Percentiles rank a stretch among this genome's conserved stretches.
phyloP scores from a whole-genome alignment of 495 filamentous ascomycete genomes.

The Neurospora sp. region DNA sequence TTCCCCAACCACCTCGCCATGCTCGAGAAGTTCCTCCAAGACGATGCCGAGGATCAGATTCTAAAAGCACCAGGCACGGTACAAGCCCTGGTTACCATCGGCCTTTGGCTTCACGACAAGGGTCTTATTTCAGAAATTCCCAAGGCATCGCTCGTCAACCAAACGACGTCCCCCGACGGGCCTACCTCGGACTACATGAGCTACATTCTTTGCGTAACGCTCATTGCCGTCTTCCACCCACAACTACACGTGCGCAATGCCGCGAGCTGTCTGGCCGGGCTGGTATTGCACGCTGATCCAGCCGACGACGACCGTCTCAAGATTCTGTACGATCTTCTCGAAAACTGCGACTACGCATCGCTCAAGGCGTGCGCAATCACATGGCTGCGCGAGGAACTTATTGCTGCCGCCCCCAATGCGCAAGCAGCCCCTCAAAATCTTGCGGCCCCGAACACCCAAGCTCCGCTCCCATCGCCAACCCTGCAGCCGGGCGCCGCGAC shows the following conservation, averaged over 20 bases:
- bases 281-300: slow-evolving; percentile 67
- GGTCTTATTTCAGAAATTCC: slow-evolving; percentile 16
- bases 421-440: slow-evolving; percentile 2
- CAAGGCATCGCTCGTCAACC: slow-evolving; percentile 7
- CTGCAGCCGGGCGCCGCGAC: slow-evolving; percentile 7
- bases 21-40: slow-evolving; percentile 48
- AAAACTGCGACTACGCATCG: slow-evolving; percentile 66
- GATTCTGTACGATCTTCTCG: slow-evolving; percentile 70
- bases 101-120: slow-evolving; percentile 38
- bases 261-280: slow-evolving; percentile 63
- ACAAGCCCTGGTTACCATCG: slow-evolving; percentile 41
- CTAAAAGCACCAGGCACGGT: slow-evolving; percentile 25
- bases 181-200: slow-evolving; percentile 35
- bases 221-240: slow-evolving; percentile 59
- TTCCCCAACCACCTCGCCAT: slow-evolving; percentile 57
- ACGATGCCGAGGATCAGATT: slow-evolving; percentile 29
- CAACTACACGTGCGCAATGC: slow-evolving; percentile 57
- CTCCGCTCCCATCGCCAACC: not conserved
- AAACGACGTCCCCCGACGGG: slow-evolving; percentile 9
- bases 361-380: slow-evolving; percentile 72
- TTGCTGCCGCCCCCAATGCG: slow-evolving; percentile 30
- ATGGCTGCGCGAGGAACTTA: slow-evolving; percentile 81
- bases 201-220: slow-evolving; percentile 51
- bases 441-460: not conserved
- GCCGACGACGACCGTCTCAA: slow-evolving; percentile 56